Conservation (phyloP, 148 eudicot species). For the Rhododendron griersonianum region DNA sequence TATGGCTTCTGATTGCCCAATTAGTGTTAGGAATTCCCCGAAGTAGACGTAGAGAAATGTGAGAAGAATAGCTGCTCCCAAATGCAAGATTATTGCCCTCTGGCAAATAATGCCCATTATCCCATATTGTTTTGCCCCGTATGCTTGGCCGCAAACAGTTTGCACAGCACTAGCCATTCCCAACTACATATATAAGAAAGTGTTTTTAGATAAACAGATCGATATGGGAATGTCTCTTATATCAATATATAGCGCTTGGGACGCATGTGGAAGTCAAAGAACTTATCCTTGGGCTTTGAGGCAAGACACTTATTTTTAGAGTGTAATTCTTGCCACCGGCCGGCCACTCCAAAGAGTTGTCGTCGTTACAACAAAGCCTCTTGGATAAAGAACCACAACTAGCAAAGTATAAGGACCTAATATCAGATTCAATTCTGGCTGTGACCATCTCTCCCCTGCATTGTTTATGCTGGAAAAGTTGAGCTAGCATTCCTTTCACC, state of each 20-base stretch:
- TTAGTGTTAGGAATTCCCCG: slow-evolving; percentile 23
- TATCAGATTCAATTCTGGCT: neutral
- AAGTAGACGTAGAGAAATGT: slow-evolving; percentile 44
- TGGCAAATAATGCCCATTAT: slow-evolving; percentile 58
- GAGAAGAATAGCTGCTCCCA: slow-evolving; percentile 39
- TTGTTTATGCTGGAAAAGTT: too few species aligned
- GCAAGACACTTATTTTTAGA: neutral
- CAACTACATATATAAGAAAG: slow-evolving; percentile 18
- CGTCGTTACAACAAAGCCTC: neutral
- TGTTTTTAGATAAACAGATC: neutral
- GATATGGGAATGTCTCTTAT: neutral
- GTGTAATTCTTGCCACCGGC: neutral
- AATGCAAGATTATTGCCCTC: slow-evolving; percentile 44
- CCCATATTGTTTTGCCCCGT: slow-evolving; percentile 43
- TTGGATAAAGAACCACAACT: neutral
- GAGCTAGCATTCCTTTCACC: too few species aligned
- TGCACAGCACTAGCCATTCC: slow-evolving; percentile 71
- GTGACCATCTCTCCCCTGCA: neutral
- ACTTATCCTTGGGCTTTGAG: neutral
- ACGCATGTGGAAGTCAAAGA: neutral
- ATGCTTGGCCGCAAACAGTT: slow-evolving; percentile 65
- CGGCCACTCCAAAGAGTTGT: neutral
- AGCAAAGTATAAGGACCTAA: neutral
- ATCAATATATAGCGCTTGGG: neutral
- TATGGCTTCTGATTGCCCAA: slow-evolving; percentile 42